phyloP scores from a whole-genome alignment of 768 basidiomycete genomes.

The Royoungia palumana region DNA sequence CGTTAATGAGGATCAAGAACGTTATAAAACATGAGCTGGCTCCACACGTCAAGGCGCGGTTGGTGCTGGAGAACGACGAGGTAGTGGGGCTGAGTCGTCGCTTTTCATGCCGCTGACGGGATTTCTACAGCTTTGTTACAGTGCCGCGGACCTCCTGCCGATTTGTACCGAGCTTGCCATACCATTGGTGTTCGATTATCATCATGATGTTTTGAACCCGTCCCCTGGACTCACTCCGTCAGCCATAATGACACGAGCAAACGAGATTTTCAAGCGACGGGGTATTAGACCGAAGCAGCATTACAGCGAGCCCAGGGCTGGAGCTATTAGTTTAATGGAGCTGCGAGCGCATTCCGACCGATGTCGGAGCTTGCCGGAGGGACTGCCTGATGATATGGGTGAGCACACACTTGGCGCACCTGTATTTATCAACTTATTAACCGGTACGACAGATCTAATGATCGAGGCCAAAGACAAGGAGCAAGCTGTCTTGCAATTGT shows the following conservation, averaged over 20 bases:
- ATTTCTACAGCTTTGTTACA: slow-evolving; percentile 66
- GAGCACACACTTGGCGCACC: slow-evolving; percentile 15
- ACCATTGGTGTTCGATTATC: slow-evolving; percentile 74
- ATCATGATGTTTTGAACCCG: slow-evolving; percentile 73
- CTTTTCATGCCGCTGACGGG: background rate
- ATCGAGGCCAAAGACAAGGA: slow-evolving; percentile 94
- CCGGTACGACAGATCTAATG: slow-evolving; percentile 62
- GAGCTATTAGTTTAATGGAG: slow-evolving; percentile 82
- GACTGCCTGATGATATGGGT: slow-evolving; percentile 69
- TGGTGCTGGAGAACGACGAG: slow-evolving; percentile 96
- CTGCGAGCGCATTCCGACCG: slow-evolving; percentile 83
- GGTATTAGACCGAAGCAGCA: slow-evolving; percentile 92
- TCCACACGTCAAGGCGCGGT: slow-evolving; percentile 59
- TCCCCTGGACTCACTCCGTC: slow-evolving; percentile 53
- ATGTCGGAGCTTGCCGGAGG: slow-evolving; percentile 62
- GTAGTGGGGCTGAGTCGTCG: slow-evolving; percentile 32
- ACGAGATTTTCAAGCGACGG: slow-evolving; percentile 67
- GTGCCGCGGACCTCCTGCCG: slow-evolving; percentile 82
- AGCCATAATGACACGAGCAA: slow-evolving; percentile 70
- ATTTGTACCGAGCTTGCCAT: slow-evolving; percentile 81
- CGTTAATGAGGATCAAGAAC: slow-evolving; percentile 69
- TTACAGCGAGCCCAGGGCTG: slow-evolving; percentile 84
- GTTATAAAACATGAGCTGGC: slow-evolving; percentile 61
- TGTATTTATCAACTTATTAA: too few relatives aligned
- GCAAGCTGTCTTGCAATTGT: slow-evolving; percentile 85